Evolutionary conservation across 2,329 filamentous ascomycete genomes (phyloP).

Genomic region (Trichoderma sp.): DNA sequence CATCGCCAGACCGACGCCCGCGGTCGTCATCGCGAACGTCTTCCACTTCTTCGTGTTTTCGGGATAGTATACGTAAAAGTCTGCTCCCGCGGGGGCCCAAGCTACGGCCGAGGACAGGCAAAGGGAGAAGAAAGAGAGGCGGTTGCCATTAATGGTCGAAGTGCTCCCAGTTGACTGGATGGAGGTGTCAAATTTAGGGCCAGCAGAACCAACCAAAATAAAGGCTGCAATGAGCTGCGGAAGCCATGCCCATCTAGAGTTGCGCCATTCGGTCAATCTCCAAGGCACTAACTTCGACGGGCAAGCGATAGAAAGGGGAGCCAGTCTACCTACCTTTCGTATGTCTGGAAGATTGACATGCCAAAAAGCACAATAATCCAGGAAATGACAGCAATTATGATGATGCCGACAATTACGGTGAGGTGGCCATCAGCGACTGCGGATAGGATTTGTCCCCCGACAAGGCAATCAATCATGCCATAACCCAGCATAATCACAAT

Average conservation of each 20-base stretch:
- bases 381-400: conserved; percentile 60
- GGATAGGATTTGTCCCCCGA: conserved; percentile 73
- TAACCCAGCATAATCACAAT: conserved; percentile 70
- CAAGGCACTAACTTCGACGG: not conserved
- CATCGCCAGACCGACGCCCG: not conserved
- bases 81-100: not conserved
- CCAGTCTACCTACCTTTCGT: not conserved
- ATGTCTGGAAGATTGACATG: not conserved
- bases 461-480: conserved; percentile 74
- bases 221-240: conserved; percentile 70
- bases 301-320: not conserved
- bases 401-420: conserved; percentile 70
- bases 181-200: conserved; percentile 57
- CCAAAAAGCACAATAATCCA: not conserved
- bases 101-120: not conserved
- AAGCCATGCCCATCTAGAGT: conserved; percentile 44
- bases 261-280: conserved; percentile 1
- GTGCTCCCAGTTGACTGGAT: not conserved
- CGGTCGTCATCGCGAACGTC: not conserved
- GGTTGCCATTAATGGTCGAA: not conserved
- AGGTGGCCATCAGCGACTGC: conserved; percentile 64
- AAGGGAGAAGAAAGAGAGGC: not conserved
- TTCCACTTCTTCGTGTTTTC: not conserved
- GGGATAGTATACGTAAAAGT: not conserved
- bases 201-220: conserved; percentile 68